Conservation (phyloP, 2,329 filamentous ascomycete genomes). For the Metarhizium guizhouense region DNA sequence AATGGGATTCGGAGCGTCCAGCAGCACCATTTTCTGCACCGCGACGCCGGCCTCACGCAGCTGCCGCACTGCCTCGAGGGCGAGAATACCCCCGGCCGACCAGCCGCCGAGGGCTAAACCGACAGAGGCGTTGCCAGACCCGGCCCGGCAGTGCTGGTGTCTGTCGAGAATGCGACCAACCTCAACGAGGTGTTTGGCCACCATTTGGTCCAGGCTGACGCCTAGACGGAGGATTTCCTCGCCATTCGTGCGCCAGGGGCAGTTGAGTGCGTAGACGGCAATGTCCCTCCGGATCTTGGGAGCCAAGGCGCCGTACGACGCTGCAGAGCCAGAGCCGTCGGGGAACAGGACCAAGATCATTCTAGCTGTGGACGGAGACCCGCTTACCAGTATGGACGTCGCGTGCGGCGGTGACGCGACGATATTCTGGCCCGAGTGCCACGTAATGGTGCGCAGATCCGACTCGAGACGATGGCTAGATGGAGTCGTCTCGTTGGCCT, state of each 20-base stretch:
- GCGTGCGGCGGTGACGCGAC: neutral
- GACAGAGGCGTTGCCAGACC: neutral
- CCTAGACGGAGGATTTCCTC: neutral
- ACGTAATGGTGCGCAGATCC: no score
- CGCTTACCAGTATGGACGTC: slow-evolving; percentile 12
- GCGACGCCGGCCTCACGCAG: neutral
- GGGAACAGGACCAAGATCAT: slow-evolving; percentile 17
- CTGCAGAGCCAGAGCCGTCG: slow-evolving; percentile 20
- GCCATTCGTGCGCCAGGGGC: slow-evolving; percentile 13
- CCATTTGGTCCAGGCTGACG: neutral
- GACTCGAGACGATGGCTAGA: no score
- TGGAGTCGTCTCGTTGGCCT: neutral
- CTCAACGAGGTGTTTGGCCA: neutral
- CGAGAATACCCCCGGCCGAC: neutral
- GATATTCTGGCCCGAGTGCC: no score
- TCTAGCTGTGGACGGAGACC: slow-evolving; percentile 1
- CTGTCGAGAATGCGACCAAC: neutral
- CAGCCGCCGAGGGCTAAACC: neutral
- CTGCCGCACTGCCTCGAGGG: neutral
- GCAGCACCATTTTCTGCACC: neutral
- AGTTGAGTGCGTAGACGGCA: slow-evolving; percentile 10
- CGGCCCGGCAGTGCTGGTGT: neutral
- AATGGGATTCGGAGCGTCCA: slow-evolving; percentile 37
- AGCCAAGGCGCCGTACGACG: slow-evolving; percentile 14
- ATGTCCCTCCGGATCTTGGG: neutral